Evolutionary conservation across 2,329 filamentous ascomycete species (phyloP), one percentile per base, ranked within the genome.

Genomic region (Verticillium nonalfalfae): DNA sequence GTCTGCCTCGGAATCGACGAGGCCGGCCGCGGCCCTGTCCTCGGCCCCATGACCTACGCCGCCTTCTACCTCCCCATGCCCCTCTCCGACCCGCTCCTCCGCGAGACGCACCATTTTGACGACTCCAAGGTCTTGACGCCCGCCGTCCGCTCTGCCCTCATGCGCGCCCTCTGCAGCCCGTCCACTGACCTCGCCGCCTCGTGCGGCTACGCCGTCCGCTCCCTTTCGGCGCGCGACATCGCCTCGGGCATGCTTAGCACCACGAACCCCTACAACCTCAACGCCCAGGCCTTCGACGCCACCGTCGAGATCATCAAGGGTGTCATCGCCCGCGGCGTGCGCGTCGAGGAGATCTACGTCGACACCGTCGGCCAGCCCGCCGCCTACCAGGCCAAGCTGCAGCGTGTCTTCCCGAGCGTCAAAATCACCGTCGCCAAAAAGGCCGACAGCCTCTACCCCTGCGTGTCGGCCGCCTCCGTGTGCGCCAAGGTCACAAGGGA

Each of bases 401-500:
- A 94, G 76, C 82, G 87, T 63, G 81, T 96, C 59, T 98, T 98
- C 73, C 94, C 95, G 1, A 88, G 87, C 0, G 77, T 87, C 50
- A 84, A 82, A 64, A 85, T 94, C 68, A 92, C 87, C 1, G 90
- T 94, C 39, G 89, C 90, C 34, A 93, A 93, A 72, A 98, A 98
- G 79, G 94, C 95, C 3, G 94, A 99, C 73, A 92, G 90, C 63
- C 73, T 98, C 57, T 98, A 94, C 74, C 93, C 95, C 1, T 94
- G 90, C 72, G 95, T 98, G 60, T 96, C 91, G 68, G 95, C 94
- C 36, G 94, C 95, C 7, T 95, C 90, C 64, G 93, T 99, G 2
- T 96, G 91, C 74, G 95, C 95, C 60, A 99, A 99, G 75, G 95
- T 99, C 35, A 98, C 95, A 13, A 83, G 95, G 66, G 95, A 99